Base-by-base conservation (phyloP, 176 grass and related monocot species). In the Oryza meyeriana region DNA sequence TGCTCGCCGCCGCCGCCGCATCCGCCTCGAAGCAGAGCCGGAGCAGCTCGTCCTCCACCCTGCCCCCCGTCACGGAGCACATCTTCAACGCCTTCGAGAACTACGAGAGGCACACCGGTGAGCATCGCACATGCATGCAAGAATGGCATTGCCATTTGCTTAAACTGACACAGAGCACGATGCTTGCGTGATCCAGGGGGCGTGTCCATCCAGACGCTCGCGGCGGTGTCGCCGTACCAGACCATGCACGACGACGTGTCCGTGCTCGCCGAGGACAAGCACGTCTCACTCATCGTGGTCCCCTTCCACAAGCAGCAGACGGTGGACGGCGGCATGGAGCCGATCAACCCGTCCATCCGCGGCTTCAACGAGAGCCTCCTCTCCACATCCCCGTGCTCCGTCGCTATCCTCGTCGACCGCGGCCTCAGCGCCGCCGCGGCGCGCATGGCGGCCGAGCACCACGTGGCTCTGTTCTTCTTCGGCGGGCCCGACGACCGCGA, bases 261-360 rank as follows among this genome's bases (percentile, higher is more conserved):
- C 47, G 78, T 82, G 72, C 75, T 94, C 0, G 90, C 92, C 3
- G 92, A 92, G 87, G 90, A 97, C 64, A 90, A 90, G 62, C 90
- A 94, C 75, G 90, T 89, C 2, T 85, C 90, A 18, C 75, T 97
- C 62, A 97, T 97, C 79, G 79, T 97, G 39, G 25, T 97, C n/a
- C 94, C 94, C 14, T 97, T 94, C 84, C 94, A 97, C 92, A 94
- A 94, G 84, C 94, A 94, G 66, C 92, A 89, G 81, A 91, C 88
- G 20, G 86, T 94, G 67, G 92, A 94, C 76, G 92, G 94, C 55
- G 88, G 88, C 65, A 89, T 97, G 90, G 92, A 94, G 72, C 47
- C 90, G 4, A 85, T 92, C 71, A 92, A 94, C 75, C 42, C 81
- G 22, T 16, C 72, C 71, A 61, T 97, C 61, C 86, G 87, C 1